Evolutionary conservation across 2,329 filamentous ascomycete genomes (phyloP).

Genomic region (Cryphonectria naterciae): DNA sequence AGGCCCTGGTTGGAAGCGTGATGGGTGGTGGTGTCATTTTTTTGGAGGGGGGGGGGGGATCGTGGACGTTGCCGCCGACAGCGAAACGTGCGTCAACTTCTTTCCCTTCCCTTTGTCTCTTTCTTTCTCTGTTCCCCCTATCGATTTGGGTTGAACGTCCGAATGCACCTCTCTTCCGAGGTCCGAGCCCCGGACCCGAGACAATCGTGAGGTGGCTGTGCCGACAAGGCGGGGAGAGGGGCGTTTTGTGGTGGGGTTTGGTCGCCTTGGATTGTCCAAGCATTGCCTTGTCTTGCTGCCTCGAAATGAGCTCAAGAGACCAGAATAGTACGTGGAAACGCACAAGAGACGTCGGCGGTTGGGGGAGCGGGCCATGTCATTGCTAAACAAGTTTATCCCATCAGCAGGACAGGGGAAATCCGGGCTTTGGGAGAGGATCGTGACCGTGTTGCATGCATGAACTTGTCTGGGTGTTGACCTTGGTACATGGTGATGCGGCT

Average conservation of each 20-base stretch:
- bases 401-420: background rate
- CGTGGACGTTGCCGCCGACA: constrained; percentile 2
- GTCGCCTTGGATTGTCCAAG: background rate
- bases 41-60: background rate
- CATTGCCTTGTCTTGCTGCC: background rate
- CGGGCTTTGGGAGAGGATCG: background rate
- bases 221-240: background rate
- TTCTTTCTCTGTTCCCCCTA: background rate
- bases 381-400: constrained; percentile 1
- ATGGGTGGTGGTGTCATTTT: background rate
- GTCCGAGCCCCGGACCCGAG: constrained; percentile 9
- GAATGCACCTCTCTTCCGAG: background rate
- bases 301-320: background rate
- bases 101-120: background rate
- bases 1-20: background rate
- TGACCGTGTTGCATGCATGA: constrained; percentile 3
- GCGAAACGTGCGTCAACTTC: background rate
- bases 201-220: constrained; percentile 5
- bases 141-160: background rate
- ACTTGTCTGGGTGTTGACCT: background rate
- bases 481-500: constrained; percentile 26
- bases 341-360: background rate
- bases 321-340: background rate
- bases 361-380: background rate
- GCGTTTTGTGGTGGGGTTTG: background rate